Conservation (phyloP, 441 rosid species). For the Manihot esculenta region DNA sequence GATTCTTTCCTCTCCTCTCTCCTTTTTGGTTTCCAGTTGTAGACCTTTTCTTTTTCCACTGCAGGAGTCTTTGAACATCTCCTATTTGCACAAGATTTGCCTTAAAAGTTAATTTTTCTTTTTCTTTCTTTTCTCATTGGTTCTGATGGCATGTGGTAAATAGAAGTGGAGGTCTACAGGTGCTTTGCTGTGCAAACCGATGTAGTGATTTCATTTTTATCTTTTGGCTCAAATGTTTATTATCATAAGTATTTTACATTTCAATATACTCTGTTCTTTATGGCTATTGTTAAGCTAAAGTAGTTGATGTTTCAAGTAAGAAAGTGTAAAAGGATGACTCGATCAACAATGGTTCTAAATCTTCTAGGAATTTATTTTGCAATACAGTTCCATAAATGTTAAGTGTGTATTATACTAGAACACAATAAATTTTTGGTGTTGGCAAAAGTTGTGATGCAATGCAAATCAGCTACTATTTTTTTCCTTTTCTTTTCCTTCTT, state of each 20-base stretch:
- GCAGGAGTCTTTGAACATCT: too few species aligned
- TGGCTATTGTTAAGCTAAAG: too few species aligned
- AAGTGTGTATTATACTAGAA: background rate
- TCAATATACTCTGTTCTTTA: background rate
- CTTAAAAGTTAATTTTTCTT: conserved; percentile 2
- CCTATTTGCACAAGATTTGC: background rate
- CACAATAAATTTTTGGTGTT: background rate
- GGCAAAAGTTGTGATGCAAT: background rate
- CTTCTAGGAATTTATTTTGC: too few species aligned
- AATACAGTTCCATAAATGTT: background rate
- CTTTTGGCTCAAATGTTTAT: background rate
- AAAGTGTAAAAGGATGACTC: too few species aligned
- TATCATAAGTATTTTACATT: background rate
- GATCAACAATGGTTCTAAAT: too few species aligned
- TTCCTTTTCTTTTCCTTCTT: too few species aligned
- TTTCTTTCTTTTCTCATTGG: background rate
- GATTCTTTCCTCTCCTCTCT: conserved; percentile 4
- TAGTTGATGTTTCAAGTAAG: too few species aligned
- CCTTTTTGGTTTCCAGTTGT: background rate
- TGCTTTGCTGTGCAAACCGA: background rate
- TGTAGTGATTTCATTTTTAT: background rate
- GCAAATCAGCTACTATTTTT: too few species aligned
- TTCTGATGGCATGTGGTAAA: background rate
- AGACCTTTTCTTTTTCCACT: background rate
- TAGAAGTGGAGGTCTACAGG: background rate